These are phyloP conservation scores for Homolaphlyctis polyrhiza DNA, from an alignment of 371 early-diverging fungal genomes.

Conservation along the genomic window DNA sequence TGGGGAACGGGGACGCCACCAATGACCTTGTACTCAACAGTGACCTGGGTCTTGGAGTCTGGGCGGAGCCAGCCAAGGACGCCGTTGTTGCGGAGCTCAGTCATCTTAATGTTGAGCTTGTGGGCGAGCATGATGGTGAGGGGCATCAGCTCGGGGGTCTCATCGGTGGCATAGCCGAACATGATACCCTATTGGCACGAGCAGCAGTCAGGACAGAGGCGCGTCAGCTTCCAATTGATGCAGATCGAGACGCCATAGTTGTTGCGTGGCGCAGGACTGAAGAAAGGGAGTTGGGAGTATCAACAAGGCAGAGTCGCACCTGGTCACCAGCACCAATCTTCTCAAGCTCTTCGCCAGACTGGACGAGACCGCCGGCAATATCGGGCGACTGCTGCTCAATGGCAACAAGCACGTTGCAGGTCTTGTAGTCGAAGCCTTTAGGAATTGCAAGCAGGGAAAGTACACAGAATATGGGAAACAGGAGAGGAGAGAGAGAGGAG, in stretches of 20 bases:
- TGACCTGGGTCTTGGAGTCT: constrained; percentile 99
- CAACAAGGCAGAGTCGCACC: constrained; percentile 72
- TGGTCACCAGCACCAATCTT: constrained; percentile 99
- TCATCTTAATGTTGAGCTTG: constrained; percentile 94
- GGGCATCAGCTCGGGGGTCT: constrained; percentile 99
- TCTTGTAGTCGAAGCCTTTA: constrained; percentile 99
- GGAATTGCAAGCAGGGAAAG: background rate
- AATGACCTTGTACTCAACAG: constrained; percentile 97
- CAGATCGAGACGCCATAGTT: background rate
- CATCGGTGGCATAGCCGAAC: constrained; percentile 93
- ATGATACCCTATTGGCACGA: constrained; percentile 50
- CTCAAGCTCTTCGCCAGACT: constrained; percentile 84
- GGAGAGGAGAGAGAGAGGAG: too few species aligned
- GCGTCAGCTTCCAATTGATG: too few species aligned
- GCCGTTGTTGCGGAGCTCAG: constrained; percentile 91
- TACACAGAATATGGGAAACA: background rate
- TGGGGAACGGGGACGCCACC: constrained; percentile 90
- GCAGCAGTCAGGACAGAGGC: background rate
- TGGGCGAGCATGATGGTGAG: constrained; percentile 93
- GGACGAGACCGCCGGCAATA: constrained; percentile 92
- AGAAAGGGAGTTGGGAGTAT: too few species aligned
- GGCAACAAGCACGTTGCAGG: constrained; percentile 97
- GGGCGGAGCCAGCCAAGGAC: constrained; percentile 91
- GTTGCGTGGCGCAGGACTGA: background rate
- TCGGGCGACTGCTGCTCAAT: constrained; percentile 99